Base-by-base conservation (phyloP, 305 asterid genomes). In the Monarda citriodora region DNA sequence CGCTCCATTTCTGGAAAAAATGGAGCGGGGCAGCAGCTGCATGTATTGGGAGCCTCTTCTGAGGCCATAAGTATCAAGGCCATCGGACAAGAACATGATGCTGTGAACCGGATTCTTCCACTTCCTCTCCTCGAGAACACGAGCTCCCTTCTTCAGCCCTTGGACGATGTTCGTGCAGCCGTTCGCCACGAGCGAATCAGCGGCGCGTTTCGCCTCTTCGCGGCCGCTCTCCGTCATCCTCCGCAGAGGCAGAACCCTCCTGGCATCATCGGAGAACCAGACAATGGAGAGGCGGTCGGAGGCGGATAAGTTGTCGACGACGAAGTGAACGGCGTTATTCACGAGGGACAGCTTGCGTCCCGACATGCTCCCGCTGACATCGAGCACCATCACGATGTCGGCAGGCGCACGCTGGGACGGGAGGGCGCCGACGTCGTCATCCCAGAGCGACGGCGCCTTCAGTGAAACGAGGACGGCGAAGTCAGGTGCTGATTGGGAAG, bases 61-160 rank as follows among this genome's bases (percentile, higher is more conserved):
- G 54, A 5, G 8, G 0, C 3, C 45, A 63, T 66, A 71, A 12
- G 83, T 80, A 48, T 83, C 87, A 9, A 62, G 67, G 37, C 90
- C 90, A 48, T 83, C 90, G 32, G 90, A 80, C 64, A 83, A 71
- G 73, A 83, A 68, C n/a, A 83, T 71, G 61, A 83, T 78, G 66
- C 77, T 71, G 9, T 76, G 41, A 1, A 80, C 83, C 0, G 83
- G 69, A 54, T 80, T 80, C 55, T 49, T 53, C 18, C 31, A 45
- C n/a, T 48, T 74, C 65, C 87, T 60, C 40, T 83, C 78, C 21
- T 65, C 87, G 45, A 80, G 75, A 48, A 75, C 83, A 22, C 40
- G 64, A 34, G 68, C 80, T 7, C 87, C 87, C 68, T 68, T 77
- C 75, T 48, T 64, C 53, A 83, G 60, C 42, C 87, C 90, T 32